A percentile compares a stretch with the other conserved stretches of the same genome.
These are phyloP conservation scores for Ceratobasidium sp. DNA, from an alignment of 1,284 basidiomycete species.

Conservation along the genomic window DNA sequence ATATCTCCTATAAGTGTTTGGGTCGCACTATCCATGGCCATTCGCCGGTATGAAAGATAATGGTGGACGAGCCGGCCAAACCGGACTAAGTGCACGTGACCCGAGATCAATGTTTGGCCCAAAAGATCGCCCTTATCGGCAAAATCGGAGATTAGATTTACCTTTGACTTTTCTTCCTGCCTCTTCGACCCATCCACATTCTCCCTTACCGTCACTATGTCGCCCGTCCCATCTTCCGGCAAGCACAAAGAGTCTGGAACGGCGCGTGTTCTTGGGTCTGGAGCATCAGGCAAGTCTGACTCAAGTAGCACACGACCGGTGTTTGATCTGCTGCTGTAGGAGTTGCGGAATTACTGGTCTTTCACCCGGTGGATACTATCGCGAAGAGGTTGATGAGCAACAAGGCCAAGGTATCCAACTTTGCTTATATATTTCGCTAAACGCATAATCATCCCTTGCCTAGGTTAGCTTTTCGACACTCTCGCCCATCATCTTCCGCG, in stretches of 20 bases:
- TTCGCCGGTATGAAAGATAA: too few species aligned
- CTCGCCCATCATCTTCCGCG: slow-evolving; percentile 88
- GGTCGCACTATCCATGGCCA: too few species aligned
- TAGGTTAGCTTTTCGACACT: slow-evolving; percentile 76
- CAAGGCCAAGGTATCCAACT: slow-evolving; percentile 76
- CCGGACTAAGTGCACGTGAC: neutral
- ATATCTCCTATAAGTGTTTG: too few species aligned
- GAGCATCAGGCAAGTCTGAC: slow-evolving; percentile 79
- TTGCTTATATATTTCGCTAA: too few species aligned
- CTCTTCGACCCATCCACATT: slow-evolving; percentile 10
- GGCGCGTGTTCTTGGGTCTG: slow-evolving; percentile 93
- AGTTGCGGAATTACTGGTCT: slow-evolving; percentile 92
- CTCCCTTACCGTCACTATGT: slow-evolving; percentile 22
- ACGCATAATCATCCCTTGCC: slow-evolving; percentile 5
- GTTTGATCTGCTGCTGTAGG: slow-evolving; percentile 64
- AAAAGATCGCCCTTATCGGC: slow-evolving; percentile 1
- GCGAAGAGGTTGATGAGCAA: slow-evolving; percentile 99
- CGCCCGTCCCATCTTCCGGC: slow-evolving; percentile 53
- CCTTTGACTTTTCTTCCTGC: slow-evolving; percentile 33
- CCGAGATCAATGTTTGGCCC: neutral
- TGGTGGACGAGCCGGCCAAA: neutral
- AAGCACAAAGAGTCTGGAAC: slow-evolving; percentile 89
- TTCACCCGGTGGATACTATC: slow-evolving; percentile 95
- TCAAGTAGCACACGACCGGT: neutral
- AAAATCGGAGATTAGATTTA: slow-evolving; percentile 40